Evolutionary conservation across 2,329 filamentous ascomycete genomes (phyloP), one percentile per base, ranked within the genome.

Genomic region (Fusarium sp.): DNA sequence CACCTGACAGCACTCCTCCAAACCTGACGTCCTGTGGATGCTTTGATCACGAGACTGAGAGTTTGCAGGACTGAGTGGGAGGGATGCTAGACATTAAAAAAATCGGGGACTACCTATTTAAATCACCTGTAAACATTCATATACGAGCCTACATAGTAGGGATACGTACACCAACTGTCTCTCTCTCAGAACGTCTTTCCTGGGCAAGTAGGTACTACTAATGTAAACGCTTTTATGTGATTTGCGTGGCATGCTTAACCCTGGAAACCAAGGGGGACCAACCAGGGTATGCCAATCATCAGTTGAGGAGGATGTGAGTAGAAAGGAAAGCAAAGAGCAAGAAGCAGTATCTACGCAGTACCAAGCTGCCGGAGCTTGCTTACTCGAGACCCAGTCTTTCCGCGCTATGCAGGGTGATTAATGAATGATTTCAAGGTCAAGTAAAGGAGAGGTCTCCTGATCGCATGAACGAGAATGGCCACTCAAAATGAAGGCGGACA

Each of bases 401-500:
- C 21, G 47, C 46, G 29, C 39, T 45, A 3, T 38, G 3, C n/a
- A 37, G 17, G 41, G 33, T 25, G 37, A 55, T 44, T 21, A 29
- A 39, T 27, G 42, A 37, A 43, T 45, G 19, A 32, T 33, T 21
- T 10, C 21, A 27, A 27, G 38, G 32, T 9, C 6, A 4, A 14
- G 13, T 48, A 65, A 61, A 64, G 61, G 56, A 44, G 61, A 47
- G 45, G 47, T 65, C 61, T 64, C 56, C 61, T 64, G 61, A 53
- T 48, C 10, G 46, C 11, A 41, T 49, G 29, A 57, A 39, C 32
- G 32, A 48, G 45, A 41, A 58, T 46, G 23, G 29, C 56, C 61
- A 65, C 47, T 11, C 37, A 19, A 57, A 56, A 53, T 57, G 56
- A 64, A 64, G 56, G 50, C 42, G 51, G 61, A 53, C 39, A 47